Base-by-base conservation (phyloP, 352 stramenopile genomes). In the Blastocystis hominis region DNA sequence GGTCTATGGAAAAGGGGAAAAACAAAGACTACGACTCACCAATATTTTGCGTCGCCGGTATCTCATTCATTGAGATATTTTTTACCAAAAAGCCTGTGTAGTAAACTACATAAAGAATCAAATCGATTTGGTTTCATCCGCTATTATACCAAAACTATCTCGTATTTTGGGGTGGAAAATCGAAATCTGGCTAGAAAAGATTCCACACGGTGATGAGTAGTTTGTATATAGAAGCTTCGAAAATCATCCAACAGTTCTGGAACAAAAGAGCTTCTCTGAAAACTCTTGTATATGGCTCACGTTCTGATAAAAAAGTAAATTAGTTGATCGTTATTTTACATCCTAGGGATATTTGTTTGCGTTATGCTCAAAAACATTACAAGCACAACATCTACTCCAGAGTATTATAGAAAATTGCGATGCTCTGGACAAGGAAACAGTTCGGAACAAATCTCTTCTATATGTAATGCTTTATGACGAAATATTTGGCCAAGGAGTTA, bases 391-490 rank as follows among this genome's bases (percentile, higher is more conserved):
- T 75, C 89, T 95, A 4, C 38, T 78, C 10, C 42, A 78, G 34
- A 46, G 38, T 55, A 78, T 78, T 38, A 13, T 78, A 10, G 42
- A 6, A n/a, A 78, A 78, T 30, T 59, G 38, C 15, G 42, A 1
- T 61, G 75, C 17, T 15, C 59, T 54, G 40, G 54, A 30, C 10
- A 13, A 1, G 24, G 3, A 54, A 1, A 56, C 59, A 17, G 42
- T 76, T 46, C 62, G 62, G 4, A 75, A 86, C 61, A 86, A 81
- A 59, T 91, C 92, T 50, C 90, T 95, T 75, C 90, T 94, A 46
- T 92, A 94, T 61, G 90, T 95, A 53, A 92, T 92, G 61, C 91
- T 95, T 24, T 95, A 95, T 87, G 93, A 95, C 86, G 80, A 94
- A 56, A 89, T 95, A 2, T 95, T 95, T 64, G 93, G 93, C 0